phyloP scores from a whole-genome alignment of 2,329 filamentous ascomycete genomes.

The Sclerotinia trifoliorum region DNA sequence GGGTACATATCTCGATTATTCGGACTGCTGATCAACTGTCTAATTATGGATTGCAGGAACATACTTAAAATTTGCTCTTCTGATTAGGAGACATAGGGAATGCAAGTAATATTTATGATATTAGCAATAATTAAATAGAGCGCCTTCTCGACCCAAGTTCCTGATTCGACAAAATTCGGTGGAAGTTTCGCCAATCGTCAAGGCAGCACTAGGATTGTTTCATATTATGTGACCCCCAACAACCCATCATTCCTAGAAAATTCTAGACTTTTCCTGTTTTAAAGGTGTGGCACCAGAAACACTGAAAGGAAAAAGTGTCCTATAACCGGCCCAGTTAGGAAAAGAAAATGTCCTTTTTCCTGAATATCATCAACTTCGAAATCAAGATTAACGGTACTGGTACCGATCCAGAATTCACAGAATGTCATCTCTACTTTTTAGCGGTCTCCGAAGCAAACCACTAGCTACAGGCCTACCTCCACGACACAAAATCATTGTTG shows the following conservation, averaged over 20 bases:
- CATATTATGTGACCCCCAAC: not conserved
- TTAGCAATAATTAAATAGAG: not conserved
- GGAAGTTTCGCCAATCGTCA: not conserved
- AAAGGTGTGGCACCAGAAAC: not conserved
- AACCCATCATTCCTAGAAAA: no score
- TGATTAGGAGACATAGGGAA: fast-evolving
- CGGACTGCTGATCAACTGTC: not conserved
- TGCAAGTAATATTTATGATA: not conserved
- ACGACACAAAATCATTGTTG: slow-evolving; percentile 32
- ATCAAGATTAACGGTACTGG: not conserved
- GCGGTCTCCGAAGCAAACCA: no score
- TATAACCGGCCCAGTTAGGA: not conserved
- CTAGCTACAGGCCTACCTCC: not conserved
- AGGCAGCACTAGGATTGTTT: not conserved
- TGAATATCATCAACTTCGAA: not conserved
- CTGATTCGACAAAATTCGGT: not conserved
- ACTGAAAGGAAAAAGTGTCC: not conserved
- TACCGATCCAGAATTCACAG: not conserved
- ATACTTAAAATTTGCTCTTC: not conserved
- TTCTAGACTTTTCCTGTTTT: not conserved
- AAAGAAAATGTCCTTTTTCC: not conserved
- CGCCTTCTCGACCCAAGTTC: not conserved
- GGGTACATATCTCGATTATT: not conserved
- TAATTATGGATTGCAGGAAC: not conserved
- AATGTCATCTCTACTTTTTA: not conserved